Evolutionary conservation across 2,329 filamentous ascomycete species (phyloP), one percentile per base, ranked within the genome.

Genomic region (Whalleya microplaca): DNA sequence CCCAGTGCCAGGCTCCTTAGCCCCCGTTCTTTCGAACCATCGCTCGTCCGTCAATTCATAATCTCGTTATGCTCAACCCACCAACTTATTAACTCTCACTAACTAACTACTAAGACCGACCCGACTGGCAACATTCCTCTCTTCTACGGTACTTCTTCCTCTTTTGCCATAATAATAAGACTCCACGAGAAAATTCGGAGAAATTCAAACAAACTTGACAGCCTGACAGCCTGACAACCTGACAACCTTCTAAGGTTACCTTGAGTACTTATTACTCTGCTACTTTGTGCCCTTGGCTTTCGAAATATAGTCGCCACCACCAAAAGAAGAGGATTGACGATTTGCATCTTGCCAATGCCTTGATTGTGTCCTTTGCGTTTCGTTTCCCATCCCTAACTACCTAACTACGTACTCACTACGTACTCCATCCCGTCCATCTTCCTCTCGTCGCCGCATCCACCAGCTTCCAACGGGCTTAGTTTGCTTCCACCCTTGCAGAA

Each of bases 11-110:
- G n/a, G n/a, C n/a, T n/a, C n/a, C n/a, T n/a, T 42, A 44, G 55
- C 61, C 58, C 58, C 58, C 58, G 55, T 59, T 61, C 53, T 56
- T 55, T 53, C 42, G 21, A 51, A 44, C 41, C 45, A 19, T 48
- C 42, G 41, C 45, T 43, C 29, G 56, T 48, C 48, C 54, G 48
- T 57, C 51, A 48, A 46, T 46, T 46, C 44, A 23, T 29, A 51
- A 58, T 56, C 55, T 58, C 53, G 48, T 50, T 55, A 61, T 58
- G 21, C 55, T 56, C 50, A 57, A 57, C 55, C 49, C 43, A 61
- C 42, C 45, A 37, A 21, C 21, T 48, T 29, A 43, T n/a, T n/a
- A n/a, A n/a, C n/a, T n/a, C n/a, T n/a, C n/a, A n/a, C n/a, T n/a
- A n/a, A n/a, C n/a, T n/a, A n/a, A n/a, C n/a, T n/a, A n/a, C n/a